Percentiles rank a stretch among this genome's conserved stretches.
These are phyloP conservation scores for Ilex aquifolium DNA, from an alignment of 257 asterid genomes.

Conservation along the genomic window DNA sequence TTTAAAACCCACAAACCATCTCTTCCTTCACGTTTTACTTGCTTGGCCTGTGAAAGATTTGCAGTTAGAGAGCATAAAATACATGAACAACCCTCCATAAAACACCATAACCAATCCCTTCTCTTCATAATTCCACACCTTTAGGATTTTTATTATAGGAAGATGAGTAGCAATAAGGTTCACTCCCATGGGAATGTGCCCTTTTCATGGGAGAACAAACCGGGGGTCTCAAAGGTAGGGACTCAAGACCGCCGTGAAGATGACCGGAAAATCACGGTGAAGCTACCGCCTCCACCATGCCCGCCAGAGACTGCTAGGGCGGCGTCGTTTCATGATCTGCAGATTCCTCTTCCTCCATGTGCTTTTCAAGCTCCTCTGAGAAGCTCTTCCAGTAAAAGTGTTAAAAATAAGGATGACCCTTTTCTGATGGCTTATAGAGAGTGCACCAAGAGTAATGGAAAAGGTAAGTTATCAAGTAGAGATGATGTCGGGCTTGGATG, in stretches of 20 bases:
- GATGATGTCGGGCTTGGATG: not conserved
- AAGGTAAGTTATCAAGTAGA: not conserved
- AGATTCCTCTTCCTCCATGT: slow-evolving; percentile 1
- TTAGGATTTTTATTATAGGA: not conserved
- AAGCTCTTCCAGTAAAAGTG: not conserved
- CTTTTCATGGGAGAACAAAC: not conserved
- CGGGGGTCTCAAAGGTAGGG: not conserved
- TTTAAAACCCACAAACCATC: not conserved
- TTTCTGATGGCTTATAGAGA: not conserved
- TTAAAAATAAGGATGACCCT: not conserved
- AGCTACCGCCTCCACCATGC: not conserved
- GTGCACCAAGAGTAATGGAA: not conserved
- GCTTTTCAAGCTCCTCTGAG: not conserved
- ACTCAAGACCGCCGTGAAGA: not conserved
- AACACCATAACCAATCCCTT: no score
- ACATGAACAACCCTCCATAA: not conserved
- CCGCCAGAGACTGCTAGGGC: not conserved
- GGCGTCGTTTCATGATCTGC: not conserved
- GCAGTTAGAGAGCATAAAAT: not conserved
- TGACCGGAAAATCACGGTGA: not conserved
- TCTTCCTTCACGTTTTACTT: not conserved
- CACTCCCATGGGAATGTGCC: slow-evolving; percentile 1
- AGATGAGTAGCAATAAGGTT: not conserved
- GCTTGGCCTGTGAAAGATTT: not conserved
- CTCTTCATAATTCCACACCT: not conserved